Evolutionary conservation across 2,329 filamentous ascomycete species (phyloP).

Genomic region (Talaromyces sp.): DNA sequence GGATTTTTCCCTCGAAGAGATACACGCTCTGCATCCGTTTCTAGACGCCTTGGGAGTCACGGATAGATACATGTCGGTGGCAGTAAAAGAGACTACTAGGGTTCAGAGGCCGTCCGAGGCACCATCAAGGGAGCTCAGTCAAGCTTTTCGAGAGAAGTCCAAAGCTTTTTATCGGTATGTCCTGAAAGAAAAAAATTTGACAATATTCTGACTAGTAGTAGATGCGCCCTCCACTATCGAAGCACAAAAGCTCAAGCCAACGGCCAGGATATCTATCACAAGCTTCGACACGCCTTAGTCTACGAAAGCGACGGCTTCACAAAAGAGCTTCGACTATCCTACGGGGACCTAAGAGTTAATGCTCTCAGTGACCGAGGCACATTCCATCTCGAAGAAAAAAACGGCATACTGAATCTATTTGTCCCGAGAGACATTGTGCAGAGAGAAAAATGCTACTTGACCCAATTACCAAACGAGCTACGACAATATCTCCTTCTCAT

Average conservation of each 20-base stretch:
- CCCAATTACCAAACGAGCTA: constrained; percentile 7
- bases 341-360: background rate
- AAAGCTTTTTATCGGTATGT: background rate
- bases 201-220: background rate
- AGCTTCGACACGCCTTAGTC: background rate
- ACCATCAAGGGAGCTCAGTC: background rate
- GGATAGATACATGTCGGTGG: background rate
- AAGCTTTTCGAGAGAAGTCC: background rate
- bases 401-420: background rate
- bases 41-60: background rate
- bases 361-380: constrained; percentile 6
- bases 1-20: background rate
- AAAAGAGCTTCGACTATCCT: background rate
- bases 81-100: background rate
- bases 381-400: constrained; percentile 4
- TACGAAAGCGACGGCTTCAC: constrained; percentile 13
- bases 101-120: background rate
- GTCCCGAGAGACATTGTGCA: constrained; percentile 2
- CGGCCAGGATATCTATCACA: background rate
- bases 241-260: constrained; percentile 3
- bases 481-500: background rate
- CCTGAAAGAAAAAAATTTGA: background rate
- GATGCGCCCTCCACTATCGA: constrained; percentile 9
- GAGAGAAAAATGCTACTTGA: constrained; percentile 11
- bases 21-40: background rate